Conservation (phyloP, 2,329 filamentous ascomycete species). For the Leptosphaerulina australis region DNA sequence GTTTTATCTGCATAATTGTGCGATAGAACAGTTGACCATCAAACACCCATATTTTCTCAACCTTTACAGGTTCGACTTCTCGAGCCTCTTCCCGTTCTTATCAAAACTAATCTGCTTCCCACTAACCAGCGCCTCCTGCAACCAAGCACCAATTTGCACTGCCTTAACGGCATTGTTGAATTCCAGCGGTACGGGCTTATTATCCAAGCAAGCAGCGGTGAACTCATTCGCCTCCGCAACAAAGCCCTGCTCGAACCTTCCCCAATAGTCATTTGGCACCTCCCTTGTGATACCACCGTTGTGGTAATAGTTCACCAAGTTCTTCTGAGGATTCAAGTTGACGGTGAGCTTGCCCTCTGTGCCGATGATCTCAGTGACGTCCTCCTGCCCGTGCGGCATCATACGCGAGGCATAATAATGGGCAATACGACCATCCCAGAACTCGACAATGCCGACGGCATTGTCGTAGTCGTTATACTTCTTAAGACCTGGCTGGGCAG, state of each 20-base stretch:
- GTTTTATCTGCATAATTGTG: background rate
- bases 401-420: conserved; percentile 54
- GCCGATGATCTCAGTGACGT: conserved; percentile 52
- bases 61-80: conserved; percentile 8
- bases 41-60: background rate
- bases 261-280: conserved; percentile 49
- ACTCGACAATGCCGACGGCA: conserved; percentile 54
- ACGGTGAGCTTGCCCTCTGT: conserved; percentile 55
- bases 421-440: conserved; percentile 53
- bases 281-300: conserved; percentile 46
- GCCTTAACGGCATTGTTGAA: conserved; percentile 45
- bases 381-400: conserved; percentile 53
- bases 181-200: conserved; percentile 45
- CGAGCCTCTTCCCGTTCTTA: conserved; percentile 4
- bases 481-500: conserved; percentile 48
- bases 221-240: conserved; percentile 51
- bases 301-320: conserved; percentile 45
- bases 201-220: conserved; percentile 44
- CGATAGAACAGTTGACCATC: background rate
- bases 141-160: conserved; percentile 52
- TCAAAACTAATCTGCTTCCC: conserved; percentile 60
- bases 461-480: conserved; percentile 53
- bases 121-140: conserved; percentile 63
- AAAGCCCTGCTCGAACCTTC: conserved; percentile 51
- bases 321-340: conserved; percentile 37